Evolutionary conservation across 2,329 filamentous ascomycete species (phyloP).

Genomic region (Fusarium anguioides): DNA sequence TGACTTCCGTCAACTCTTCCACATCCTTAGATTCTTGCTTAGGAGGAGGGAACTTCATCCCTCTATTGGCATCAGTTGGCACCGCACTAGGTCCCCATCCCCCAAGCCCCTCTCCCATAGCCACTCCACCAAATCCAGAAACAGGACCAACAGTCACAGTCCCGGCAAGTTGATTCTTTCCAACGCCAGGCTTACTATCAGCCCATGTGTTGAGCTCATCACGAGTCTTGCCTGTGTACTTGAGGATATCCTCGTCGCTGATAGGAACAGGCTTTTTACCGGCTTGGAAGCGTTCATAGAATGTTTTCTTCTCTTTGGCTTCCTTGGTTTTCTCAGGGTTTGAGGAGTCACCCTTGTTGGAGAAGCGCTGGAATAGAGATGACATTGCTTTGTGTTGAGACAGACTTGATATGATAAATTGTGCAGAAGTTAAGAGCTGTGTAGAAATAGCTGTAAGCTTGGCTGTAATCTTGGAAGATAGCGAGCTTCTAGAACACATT

Average conservation of each 20-base stretch:
- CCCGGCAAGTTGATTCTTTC: slow-evolving; percentile 54
- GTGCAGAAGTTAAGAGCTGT: too few species aligned
- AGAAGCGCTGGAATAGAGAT: not conserved
- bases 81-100: slow-evolving; percentile 50
- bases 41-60: slow-evolving; percentile 52
- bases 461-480: not conserved
- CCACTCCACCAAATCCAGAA: slow-evolving; percentile 47
- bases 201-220: slow-evolving; percentile 52
- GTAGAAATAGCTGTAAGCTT: not conserved
- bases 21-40: not conserved
- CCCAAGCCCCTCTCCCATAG: slow-evolving; percentile 47
- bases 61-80: slow-evolving; percentile 42
- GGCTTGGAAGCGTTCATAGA: slow-evolving; percentile 50
- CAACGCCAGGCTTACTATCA: slow-evolving; percentile 54
- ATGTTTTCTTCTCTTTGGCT: slow-evolving; percentile 41
- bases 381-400: not conserved
- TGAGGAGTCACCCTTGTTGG: slow-evolving; percentile 23
- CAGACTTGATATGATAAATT: too few species aligned
- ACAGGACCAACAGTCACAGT: slow-evolving; percentile 46
- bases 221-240: slow-evolving; percentile 55
- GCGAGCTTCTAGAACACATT: slow-evolving; percentile 8
- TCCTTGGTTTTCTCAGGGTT: slow-evolving; percentile 13
- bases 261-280: slow-evolving; percentile 48
- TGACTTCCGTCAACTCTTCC: not conserved
- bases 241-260: slow-evolving; percentile 54